These are phyloP conservation scores for Penicillium manginii DNA, from an alignment of 495 filamentous ascomycete species.

Conservation along the genomic window DNA sequence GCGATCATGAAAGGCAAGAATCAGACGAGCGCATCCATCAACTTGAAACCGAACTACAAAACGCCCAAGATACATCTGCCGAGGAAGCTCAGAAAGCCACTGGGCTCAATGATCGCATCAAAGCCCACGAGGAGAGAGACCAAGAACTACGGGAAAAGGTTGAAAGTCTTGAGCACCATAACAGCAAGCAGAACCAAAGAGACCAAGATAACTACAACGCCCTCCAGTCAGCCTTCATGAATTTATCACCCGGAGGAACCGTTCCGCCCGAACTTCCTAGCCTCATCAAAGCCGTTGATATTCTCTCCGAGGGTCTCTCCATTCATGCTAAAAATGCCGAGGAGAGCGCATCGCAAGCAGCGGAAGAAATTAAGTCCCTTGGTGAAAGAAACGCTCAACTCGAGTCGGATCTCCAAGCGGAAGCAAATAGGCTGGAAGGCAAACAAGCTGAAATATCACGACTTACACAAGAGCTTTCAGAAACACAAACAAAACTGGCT, in stretches of 20 bases:
- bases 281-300: slow-evolving; percentile 66
- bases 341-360: slow-evolving; percentile 39
- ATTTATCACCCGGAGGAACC: slow-evolving; percentile 58
- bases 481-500: slow-evolving; percentile 60
- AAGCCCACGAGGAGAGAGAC: slow-evolving; percentile 13
- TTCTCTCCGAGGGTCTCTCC: slow-evolving; percentile 58
- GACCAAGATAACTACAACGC: slow-evolving; percentile 57
- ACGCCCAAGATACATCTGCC: slow-evolving; percentile 55
- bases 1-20: slow-evolving; percentile 74
- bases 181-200: slow-evolving; percentile 48
- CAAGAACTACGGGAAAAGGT: slow-evolving; percentile 37
- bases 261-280: slow-evolving; percentile 60
- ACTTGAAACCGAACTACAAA: slow-evolving; percentile 72
- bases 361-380: slow-evolving; percentile 49
- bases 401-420: slow-evolving; percentile 40
- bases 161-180: slow-evolving; percentile 51
- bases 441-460: slow-evolving; percentile 42
- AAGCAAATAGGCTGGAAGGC: slow-evolving; percentile 50
- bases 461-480: slow-evolving; percentile 47
- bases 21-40: slow-evolving; percentile 69
- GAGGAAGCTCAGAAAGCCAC: slow-evolving; percentile 61
- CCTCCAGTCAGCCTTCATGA: slow-evolving; percentile 64
- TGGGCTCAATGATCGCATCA: slow-evolving; percentile 38
- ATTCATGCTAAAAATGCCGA: slow-evolving; percentile 50
- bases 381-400: slow-evolving; percentile 53